Percentiles rank a stretch among this genome's conserved stretches.
Conservation (phyloP, 148 eudicot genomes). For the Pouteria glomerata region DNA sequence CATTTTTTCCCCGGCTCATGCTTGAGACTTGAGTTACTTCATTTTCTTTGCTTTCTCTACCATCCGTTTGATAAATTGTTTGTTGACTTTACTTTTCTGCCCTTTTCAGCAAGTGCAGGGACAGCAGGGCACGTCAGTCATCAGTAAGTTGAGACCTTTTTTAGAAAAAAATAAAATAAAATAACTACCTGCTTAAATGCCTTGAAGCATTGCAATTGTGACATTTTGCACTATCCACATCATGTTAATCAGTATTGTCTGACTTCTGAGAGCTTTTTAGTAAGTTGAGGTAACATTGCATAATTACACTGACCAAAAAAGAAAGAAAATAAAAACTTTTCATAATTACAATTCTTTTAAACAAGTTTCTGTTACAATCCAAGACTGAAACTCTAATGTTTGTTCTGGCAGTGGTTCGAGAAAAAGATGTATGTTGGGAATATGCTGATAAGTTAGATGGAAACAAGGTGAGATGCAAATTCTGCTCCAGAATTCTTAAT, state of each 20-base stretch:
- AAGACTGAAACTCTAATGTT: too few relatives aligned
- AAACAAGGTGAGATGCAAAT: constrained; percentile 91
- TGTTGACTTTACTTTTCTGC: background rate
- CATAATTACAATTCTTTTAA: background rate
- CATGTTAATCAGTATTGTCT: background rate
- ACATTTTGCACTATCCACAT: background rate
- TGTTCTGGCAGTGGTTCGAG: constrained; percentile 74
- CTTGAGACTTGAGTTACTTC: constrained; percentile 1
- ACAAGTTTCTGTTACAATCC: background rate
- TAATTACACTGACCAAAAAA: background rate
- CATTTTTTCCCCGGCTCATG: background rate
- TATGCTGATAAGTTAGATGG: constrained; percentile 94
- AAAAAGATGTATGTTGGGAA: constrained; percentile 94
- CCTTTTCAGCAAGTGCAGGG: background rate
- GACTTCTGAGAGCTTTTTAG: background rate
- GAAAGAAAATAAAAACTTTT: background rate
- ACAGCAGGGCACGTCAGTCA: background rate
- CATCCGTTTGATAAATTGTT: background rate
- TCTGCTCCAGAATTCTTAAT: constrained; percentile 70
- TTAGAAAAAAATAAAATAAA: too few relatives aligned
- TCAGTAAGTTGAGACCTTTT: constrained; percentile 13
- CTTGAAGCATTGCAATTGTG: background rate
- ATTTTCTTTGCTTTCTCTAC: background rate
- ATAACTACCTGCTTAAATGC: background rate
- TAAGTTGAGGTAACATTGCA: background rate